phyloP scores from a whole-genome alignment of 1,139 yeast species.

The Kodamaea derodonti region DNA sequence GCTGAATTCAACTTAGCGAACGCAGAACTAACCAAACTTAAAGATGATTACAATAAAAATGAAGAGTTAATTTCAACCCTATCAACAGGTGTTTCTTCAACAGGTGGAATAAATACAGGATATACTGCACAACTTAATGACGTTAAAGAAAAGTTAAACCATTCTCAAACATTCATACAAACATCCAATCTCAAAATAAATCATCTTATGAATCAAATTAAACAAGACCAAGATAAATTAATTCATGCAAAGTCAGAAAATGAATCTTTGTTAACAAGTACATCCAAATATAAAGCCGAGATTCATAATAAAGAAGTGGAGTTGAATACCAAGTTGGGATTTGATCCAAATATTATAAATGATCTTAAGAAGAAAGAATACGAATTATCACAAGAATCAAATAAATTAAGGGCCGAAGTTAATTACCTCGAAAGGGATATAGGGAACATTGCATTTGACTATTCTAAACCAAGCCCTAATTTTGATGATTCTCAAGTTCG shows the following conservation, averaged over 20 bases:
- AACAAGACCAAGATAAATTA: conserved; percentile 50
- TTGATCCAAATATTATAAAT: conserved; percentile 46
- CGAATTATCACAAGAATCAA: conserved; percentile 24
- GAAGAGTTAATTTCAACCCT: conserved; percentile 81
- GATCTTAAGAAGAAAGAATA: conserved; percentile 45
- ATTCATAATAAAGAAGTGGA: conserved; percentile 40
- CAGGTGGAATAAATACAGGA: conserved; percentile 59
- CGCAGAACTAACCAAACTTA: conserved; percentile 38
- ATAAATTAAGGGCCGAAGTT: conserved; percentile 45
- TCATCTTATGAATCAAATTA: conserved; percentile 53
- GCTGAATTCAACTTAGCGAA: conserved; percentile 42
- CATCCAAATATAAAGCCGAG: conserved; percentile 39
- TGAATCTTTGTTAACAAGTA: conserved; percentile 35
- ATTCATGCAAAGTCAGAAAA: conserved; percentile 54
- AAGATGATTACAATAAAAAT: conserved; percentile 52
- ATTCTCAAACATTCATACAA: conserved; percentile 53
- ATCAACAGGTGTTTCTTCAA: conserved; percentile 86
- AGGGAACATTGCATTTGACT: conserved; percentile 74
- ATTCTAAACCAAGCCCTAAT: conserved; percentile 57
- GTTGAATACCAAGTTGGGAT: conserved; percentile 51
- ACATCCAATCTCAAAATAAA: conserved; percentile 58
- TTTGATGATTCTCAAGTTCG: conserved; percentile 65
- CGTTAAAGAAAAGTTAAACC: conserved; percentile 55
- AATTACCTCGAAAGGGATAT: conserved; percentile 61
- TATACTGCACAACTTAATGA: conserved; percentile 71